Evolutionary conservation across 1,139 yeast species (phyloP).

Genomic region (Geotrichum restrictum): DNA sequence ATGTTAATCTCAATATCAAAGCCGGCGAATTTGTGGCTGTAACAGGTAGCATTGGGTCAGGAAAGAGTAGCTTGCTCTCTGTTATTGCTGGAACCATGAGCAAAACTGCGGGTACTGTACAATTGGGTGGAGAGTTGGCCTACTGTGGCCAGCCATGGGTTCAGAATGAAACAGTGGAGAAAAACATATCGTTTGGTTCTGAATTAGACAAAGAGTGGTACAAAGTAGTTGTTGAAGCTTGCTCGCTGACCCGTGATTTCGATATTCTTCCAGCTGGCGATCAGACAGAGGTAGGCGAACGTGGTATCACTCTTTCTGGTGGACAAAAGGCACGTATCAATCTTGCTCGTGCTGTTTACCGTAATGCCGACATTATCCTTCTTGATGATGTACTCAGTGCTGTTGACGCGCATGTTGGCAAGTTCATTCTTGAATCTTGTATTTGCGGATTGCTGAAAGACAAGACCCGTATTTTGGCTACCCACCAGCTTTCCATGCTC

Average conservation of each 20-base stretch:
- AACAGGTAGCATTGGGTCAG: conserved; percentile 71
- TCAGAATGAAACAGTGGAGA: conserved; percentile 73
- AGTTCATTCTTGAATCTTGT: conserved; percentile 70
- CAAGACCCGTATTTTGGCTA: conserved; percentile 73
- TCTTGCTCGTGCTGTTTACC: conserved; percentile 80
- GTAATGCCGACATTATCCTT: conserved; percentile 59
- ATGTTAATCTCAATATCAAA: conserved; percentile 45
- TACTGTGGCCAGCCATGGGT: conserved; percentile 71
- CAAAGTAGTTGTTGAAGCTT: conserved; percentile 53
- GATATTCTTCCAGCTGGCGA: conserved; percentile 77
- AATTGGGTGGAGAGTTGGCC: conserved; percentile 39
- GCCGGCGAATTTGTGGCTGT: conserved; percentile 62
- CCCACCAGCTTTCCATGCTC: conserved; percentile 74
- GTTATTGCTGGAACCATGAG: conserved; percentile 64
- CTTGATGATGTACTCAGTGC: conserved; percentile 88
- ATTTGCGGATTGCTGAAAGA: conserved; percentile 53
- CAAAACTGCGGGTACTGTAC: conserved; percentile 47
- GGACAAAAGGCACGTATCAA: conserved; percentile 89
- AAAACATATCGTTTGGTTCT: conserved; percentile 70
- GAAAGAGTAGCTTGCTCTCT: conserved; percentile 59
- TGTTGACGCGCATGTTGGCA: conserved; percentile 88
- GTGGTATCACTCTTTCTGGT: conserved; percentile 88
- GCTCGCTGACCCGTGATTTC: conserved; percentile 67
- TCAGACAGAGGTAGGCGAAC: conserved; percentile 82
- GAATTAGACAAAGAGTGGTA: conserved; percentile 55